Percentiles rank a stretch among this genome's conserved stretches.
These are phyloP conservation scores for Posidonia oceanica DNA, from an alignment of 116 monocot genomes.

Conservation along the genomic window DNA sequence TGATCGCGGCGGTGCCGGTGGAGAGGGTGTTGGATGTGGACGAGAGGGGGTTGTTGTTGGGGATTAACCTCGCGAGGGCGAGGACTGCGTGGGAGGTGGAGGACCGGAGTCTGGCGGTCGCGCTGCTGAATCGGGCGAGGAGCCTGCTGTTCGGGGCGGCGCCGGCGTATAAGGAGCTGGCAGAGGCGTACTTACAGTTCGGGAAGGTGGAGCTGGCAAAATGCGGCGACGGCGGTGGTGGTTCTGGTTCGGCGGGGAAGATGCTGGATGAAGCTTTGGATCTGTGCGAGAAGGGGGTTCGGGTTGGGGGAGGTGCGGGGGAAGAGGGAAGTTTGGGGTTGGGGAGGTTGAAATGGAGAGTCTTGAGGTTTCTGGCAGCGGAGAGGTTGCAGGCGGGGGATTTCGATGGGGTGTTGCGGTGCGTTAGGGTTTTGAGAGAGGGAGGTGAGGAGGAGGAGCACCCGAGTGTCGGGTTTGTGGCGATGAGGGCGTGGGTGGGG, in stretches of 20 bases:
- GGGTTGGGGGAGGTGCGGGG: background rate
- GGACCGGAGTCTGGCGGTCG: slow-evolving; percentile 57
- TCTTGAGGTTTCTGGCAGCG: slow-evolving; percentile 74
- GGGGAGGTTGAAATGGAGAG: slow-evolving; percentile 30
- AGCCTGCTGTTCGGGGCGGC: slow-evolving; percentile 29
- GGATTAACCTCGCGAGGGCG: slow-evolving; percentile 62
- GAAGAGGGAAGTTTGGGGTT: slow-evolving; percentile 17
- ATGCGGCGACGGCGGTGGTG: background rate
- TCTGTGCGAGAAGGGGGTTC: slow-evolving; percentile 64
- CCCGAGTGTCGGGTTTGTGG: slow-evolving; percentile 54
- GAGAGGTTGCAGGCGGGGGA: slow-evolving; percentile 68
- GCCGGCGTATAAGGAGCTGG: slow-evolving; percentile 27
- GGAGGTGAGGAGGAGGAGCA: slow-evolving; percentile 27
- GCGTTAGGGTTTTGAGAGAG: slow-evolving; percentile 19
- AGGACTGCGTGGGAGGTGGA: slow-evolving; percentile 53
- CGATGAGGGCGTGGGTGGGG: slow-evolving; percentile 73
- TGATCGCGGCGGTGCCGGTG: slow-evolving; percentile 20
- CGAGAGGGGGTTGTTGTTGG: slow-evolving; percentile 42
- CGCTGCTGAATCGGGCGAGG: slow-evolving; percentile 64
- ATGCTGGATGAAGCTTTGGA: slow-evolving; percentile 68
- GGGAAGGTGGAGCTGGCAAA: slow-evolving; percentile 42
- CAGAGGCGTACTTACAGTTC: slow-evolving; percentile 65
- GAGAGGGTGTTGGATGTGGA: slow-evolving; percentile 29
- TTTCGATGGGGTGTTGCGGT: slow-evolving; percentile 60
- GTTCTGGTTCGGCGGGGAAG: slow-evolving; percentile 10